Evolutionary conservation across 1,139 yeast genomes (phyloP).

Genomic region (Protomyces arabidopsidicola): DNA sequence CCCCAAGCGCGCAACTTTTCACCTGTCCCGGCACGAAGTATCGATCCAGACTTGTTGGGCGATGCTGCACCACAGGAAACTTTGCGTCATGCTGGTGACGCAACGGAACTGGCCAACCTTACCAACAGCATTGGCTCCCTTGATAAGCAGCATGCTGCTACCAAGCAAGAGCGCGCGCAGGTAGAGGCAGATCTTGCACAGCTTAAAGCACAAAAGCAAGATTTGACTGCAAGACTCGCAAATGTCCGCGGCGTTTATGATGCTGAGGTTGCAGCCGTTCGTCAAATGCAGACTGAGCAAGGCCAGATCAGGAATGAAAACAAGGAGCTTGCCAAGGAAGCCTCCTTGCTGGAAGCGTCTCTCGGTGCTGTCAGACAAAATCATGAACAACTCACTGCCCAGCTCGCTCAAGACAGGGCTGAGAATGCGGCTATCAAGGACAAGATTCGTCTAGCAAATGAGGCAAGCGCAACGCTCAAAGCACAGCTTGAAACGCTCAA

Average conservation of each 20-base stretch:
- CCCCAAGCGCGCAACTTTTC: constrained; percentile 34
- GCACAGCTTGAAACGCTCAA: constrained; percentile 52
- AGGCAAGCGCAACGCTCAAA: constrained; percentile 59
- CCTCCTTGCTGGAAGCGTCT: constrained; percentile 76
- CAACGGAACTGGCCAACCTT: constrained; percentile 79
- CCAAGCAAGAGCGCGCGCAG: constrained; percentile 64
- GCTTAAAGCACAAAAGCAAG: constrained; percentile 60
- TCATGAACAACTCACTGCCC: constrained; percentile 56
- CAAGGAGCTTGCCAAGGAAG: constrained; percentile 67
- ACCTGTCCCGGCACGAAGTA: not conserved
- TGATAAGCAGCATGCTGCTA: constrained; percentile 64
- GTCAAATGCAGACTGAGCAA: constrained; percentile 60
- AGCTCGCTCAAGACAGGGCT: constrained; percentile 61
- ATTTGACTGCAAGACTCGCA: constrained; percentile 64
- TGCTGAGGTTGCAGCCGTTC: constrained; percentile 64
- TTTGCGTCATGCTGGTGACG: constrained; percentile 67
- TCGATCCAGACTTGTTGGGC: constrained; percentile 28
- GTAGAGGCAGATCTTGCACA: constrained; percentile 72
- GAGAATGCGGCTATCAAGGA: constrained; percentile 43
- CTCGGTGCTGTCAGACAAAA: constrained; percentile 67
- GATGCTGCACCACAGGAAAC: constrained; percentile 19
- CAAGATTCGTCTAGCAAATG: constrained; percentile 51
- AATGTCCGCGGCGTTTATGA: constrained; percentile 69
- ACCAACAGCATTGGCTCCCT: constrained; percentile 80
- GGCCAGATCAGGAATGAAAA: constrained; percentile 61